Evolutionary conservation across 1,284 basidiomycete species (phyloP), one percentile per base, ranked within the genome.

Genomic region (Heterobasidion parviporum): DNA sequence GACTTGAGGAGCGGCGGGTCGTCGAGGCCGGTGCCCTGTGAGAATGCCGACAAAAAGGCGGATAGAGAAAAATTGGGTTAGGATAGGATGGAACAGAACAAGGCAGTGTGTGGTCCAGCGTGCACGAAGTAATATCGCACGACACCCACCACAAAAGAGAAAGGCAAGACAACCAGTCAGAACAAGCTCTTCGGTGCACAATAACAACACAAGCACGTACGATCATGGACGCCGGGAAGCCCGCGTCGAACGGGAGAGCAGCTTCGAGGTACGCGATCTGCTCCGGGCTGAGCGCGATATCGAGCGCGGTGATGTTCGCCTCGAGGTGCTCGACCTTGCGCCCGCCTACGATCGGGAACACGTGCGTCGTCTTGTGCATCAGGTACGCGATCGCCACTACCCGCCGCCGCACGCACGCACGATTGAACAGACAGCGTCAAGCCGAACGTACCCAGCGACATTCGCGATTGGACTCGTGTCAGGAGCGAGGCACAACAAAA

Each of bases 301-400:
- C 44, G 41, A 73, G 64, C n/a, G 65, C 68, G 35, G 66, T 58
- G 51, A 72, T 61, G 61, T 72, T 72, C 54, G 59, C 60, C 26
- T 62, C 44, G 8, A 72, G 61, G 48, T 72, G 68, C 55, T 64
- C 62, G 32, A 68, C 60, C 57, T 72, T 72, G 56, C 68, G 64
- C 0, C 70, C 70, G 15, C 71, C 70, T 20, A 70, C 57, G 52
- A 71, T 63, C 1, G 69, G 69, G 60, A 69, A 68, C 50, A 70
- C 68, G 56, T 66, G 58, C 0, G 65, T 59, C 8, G 61, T 57
- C 53, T 64, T 63, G 3, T 60, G 60, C 54, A 66, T 32, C n/a
- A 64, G 49, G 48, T 66, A 51, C 12, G 51, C 47, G 15, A 52
- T 52, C 16, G 54, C 54, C 9, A 51, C 50, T 49, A 41, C 9